Evolutionary conservation across 441 rosid species (phyloP).

Genomic region (Macaranga tanarius): DNA sequence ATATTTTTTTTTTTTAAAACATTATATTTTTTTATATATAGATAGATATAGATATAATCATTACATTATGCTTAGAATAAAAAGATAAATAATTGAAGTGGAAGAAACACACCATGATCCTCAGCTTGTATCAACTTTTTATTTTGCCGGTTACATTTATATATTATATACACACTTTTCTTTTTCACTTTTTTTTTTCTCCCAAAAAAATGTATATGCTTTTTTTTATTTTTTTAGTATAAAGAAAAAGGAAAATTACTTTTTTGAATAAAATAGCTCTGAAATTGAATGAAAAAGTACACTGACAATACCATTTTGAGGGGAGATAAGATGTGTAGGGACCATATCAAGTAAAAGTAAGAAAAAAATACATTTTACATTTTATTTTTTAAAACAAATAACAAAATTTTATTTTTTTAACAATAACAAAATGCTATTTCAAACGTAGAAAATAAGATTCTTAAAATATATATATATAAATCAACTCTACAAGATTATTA

Average conservation of each 20-base stretch:
- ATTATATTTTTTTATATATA: too few relatives aligned
- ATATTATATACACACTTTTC: not conserved
- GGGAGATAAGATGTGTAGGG: slow-evolving; percentile 8
- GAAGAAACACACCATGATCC: slow-evolving; percentile 33
- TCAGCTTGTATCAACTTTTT: slow-evolving; percentile 24
- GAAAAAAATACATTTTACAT: too few relatives aligned
- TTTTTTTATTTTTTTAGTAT: not conserved
- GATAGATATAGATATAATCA: too few relatives aligned
- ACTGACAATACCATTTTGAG: slow-evolving; percentile 12
- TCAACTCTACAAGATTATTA: too few relatives aligned
- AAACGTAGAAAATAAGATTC: too few relatives aligned
- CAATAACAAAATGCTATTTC: too few relatives aligned
- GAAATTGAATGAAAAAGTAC: not conserved
- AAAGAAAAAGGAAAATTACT: not conserved
- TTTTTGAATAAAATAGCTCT: not conserved
- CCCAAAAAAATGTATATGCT: too few relatives aligned
- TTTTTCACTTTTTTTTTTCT: not conserved
- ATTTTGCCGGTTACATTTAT: slow-evolving; percentile 26
- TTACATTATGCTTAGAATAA: not conserved
- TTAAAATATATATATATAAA: too few relatives aligned
- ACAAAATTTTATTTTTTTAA: too few relatives aligned
- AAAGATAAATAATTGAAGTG: slow-evolving; percentile 27
- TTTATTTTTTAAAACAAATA: too few relatives aligned
- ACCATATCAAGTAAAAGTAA: not conserved
- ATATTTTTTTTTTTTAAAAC: too few relatives aligned